A percentile compares a stretch with the other conserved stretches of the same genome.
Conservation (phyloP, 345 rosid genomes). For the Lumnitzera littorea region DNA sequence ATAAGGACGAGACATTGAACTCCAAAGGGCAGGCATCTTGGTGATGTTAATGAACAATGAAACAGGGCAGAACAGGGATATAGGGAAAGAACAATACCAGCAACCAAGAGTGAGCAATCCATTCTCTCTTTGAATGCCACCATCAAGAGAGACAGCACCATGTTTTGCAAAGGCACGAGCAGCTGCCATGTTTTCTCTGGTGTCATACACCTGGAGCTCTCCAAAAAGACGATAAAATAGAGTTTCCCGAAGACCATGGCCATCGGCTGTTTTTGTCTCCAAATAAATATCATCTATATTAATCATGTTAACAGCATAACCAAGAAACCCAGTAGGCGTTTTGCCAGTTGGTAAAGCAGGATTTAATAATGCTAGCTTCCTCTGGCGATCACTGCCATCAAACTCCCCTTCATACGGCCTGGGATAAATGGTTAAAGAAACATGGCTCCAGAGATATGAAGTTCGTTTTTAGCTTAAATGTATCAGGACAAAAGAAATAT, state of each 20-base stretch:
- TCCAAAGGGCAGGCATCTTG: too few relatives aligned
- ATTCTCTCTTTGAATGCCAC: conserved; percentile 39
- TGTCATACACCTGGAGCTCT: conserved; percentile 51
- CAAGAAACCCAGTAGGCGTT: conserved; percentile 41
- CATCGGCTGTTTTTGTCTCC: conserved; percentile 12
- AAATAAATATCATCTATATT: conserved; percentile 20
- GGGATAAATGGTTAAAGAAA: neutral
- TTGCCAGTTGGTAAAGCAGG: conserved; percentile 35
- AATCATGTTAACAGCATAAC: conserved; percentile 66
- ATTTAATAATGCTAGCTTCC: conserved; percentile 31
- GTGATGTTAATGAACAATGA: too few relatives aligned
- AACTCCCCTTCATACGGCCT: conserved; percentile 8
- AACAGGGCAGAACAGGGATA: neutral
- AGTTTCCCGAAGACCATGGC: conserved; percentile 54
- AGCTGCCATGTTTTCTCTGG: conserved; percentile 25
- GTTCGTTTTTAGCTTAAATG: neutral
- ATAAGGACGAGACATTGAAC: too few relatives aligned
- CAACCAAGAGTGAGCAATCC: conserved; percentile 32
- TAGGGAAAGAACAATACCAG: conserved; percentile 25
- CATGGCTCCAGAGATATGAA: neutral
- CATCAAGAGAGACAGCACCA: conserved; percentile 53
- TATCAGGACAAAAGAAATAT: neutral
- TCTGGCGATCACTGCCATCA: conserved; percentile 26
- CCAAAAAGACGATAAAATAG: conserved; percentile 41
- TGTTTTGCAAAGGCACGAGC: conserved; percentile 32